Evolutionary conservation across 2,329 filamentous ascomycete species (phyloP).

Genomic region (Hypomyces rosellus): DNA sequence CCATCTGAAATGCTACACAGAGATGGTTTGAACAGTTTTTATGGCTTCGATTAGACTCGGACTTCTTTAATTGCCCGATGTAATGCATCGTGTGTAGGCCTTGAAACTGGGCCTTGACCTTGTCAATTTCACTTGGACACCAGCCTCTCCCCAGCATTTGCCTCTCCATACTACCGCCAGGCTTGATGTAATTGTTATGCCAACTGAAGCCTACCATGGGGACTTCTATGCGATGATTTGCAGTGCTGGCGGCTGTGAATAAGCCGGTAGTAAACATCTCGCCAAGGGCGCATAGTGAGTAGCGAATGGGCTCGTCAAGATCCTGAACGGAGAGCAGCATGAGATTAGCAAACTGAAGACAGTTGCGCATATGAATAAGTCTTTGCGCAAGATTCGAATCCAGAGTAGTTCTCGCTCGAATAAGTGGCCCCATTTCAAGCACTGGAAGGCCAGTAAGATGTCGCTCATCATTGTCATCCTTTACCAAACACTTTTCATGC

Average conservation of each 20-base stretch:
- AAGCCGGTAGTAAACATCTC: constrained; percentile 19
- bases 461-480: constrained; percentile 3
- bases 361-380: constrained; percentile 15
- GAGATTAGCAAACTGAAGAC: constrained; percentile 13
- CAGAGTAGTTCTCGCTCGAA: constrained; percentile 10
- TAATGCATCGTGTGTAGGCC: constrained; percentile 20
- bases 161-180: constrained; percentile 15
- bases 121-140: constrained; percentile 27
- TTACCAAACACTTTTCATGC: constrained; percentile 8
- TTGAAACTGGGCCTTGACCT: constrained; percentile 18
- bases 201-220: constrained; percentile 15
- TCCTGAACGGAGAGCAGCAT: constrained; percentile 13
- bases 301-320: constrained; percentile 20
- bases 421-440: constrained; percentile 2
- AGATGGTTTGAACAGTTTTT: constrained; percentile 17
- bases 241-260: neutral
- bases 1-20: constrained; percentile 26
- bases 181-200: constrained; percentile 13
- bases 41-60: constrained; percentile 16
- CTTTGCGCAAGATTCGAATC: constrained; percentile 11
- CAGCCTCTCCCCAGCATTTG: constrained; percentile 24
- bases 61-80: constrained; percentile 16
- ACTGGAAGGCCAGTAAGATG: constrained; percentile 6
- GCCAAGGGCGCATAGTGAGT: constrained; percentile 22
- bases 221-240: constrained; percentile 10